Conservation (phyloP, 305 asterid species). For the Stenogyne calaminthoides region DNA sequence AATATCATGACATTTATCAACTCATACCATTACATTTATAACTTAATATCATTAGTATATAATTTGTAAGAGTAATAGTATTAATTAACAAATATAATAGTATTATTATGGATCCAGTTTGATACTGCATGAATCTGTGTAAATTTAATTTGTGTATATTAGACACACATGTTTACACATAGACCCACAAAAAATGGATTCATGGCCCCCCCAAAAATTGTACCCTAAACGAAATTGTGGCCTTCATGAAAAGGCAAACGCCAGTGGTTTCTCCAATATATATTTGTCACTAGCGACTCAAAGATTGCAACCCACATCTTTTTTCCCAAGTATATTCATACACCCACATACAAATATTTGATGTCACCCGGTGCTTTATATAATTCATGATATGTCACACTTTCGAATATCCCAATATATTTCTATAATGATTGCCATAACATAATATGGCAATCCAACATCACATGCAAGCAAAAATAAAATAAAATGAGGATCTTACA, state of each 20-base stretch:
- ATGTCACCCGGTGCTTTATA: constrained; percentile 15
- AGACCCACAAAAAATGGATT: too few relatives aligned
- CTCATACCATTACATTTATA: too few relatives aligned
- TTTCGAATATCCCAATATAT: constrained; percentile 12
- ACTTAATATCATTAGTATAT: too few relatives aligned
- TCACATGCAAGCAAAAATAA: constrained; percentile 1
- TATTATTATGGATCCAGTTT: too few relatives aligned
- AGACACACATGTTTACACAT: too few relatives aligned
- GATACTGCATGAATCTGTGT: too few relatives aligned
- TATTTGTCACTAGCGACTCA: constrained; percentile 19
- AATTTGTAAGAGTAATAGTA: too few relatives aligned
- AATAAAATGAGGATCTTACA: too few relatives aligned
- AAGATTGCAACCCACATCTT: constrained; percentile 4
- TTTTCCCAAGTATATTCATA: constrained; percentile 13
- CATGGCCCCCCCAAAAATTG: too few relatives aligned
- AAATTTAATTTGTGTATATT: too few relatives aligned
- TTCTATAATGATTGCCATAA: constrained; percentile 31
- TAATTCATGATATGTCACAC: constrained; percentile 26
- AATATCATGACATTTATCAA: too few relatives aligned
- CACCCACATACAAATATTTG: not conserved
- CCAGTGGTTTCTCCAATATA: constrained; percentile 33
- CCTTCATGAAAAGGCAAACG: constrained; percentile 10
- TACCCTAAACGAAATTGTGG: not conserved
- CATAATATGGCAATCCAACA: constrained; percentile 8
- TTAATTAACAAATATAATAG: too few relatives aligned